Percentiles rank a stretch among this genome's conserved stretches.
phyloP scores from a whole-genome alignment of 2,329 filamentous ascomycete genomes.

The Hypomyces perniciosus region DNA sequence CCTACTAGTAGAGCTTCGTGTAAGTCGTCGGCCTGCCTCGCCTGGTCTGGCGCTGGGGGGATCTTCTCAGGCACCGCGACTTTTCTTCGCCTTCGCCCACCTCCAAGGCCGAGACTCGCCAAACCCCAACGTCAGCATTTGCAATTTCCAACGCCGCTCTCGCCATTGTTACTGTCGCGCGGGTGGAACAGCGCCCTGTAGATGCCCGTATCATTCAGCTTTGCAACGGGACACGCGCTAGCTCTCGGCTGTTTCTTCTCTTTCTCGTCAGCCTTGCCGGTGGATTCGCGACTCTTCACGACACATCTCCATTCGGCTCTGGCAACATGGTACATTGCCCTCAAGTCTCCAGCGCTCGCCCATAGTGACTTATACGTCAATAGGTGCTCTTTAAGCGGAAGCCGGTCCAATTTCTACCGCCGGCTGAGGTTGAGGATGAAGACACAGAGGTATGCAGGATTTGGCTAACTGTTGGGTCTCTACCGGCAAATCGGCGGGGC shows the following conservation, averaged over 20 bases:
- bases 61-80: conserved; percentile 14
- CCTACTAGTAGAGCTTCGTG: conserved; percentile 21
- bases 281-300: conserved; percentile 2
- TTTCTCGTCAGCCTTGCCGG: conserved; percentile 1
- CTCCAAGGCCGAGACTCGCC: not conserved
- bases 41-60: not conserved
- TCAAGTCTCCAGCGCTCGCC: not conserved
- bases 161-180: not conserved
- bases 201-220: conserved; percentile 10
- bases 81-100: conserved; percentile 11
- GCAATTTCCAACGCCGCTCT: not conserved
- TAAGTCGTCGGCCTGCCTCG: conserved; percentile 23
- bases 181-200: not conserved
- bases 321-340: conserved; percentile 8
- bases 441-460: conserved; percentile 63
- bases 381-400: conserved; percentile 70
- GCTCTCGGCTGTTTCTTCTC: not conserved
- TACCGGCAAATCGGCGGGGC: conserved; percentile 7
- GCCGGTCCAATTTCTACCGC: conserved; percentile 75
- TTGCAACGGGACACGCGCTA: not conserved
- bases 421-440: conserved; percentile 70
- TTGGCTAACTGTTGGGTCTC: not conserved
- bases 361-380: conserved; percentile 1
- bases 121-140: not conserved
- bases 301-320: conserved; percentile 5